Evolutionary conservation across 768 basidiomycete species (phyloP), one percentile per base, ranked within the genome.

Genomic region (Tricholomella constricta): DNA sequence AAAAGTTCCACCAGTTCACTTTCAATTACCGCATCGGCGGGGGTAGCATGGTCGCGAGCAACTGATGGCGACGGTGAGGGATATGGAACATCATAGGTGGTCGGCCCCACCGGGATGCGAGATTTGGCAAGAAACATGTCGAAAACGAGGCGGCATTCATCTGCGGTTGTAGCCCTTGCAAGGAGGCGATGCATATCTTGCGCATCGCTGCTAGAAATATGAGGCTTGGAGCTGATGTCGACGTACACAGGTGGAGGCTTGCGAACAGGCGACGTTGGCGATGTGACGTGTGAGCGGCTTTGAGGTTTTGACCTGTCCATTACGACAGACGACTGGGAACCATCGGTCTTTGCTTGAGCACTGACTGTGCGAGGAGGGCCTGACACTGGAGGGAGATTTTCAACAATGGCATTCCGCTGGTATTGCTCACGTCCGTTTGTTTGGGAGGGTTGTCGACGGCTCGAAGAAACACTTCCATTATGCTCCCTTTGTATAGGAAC

Each of bases 111-210:
- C 10, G 69, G 48, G 38, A 77, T 76, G 15, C 82, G 83, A 47
- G 78, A 78, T 57, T 83, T 84, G 11, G 83, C 78, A 52, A 96
- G 73, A 71, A 90, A 88, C 76, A 92, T 89, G 57, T 91, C 87
- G 25, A 93, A 77, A 51, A 95, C 84, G 37, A 94, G 74, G 45
- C 89, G 88, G 65, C 92, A 94, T 72, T 96, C 94, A 54, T 87
- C 84, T 41, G 81, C 88, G 37, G 78, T 84, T 1, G 87, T 86
- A 12, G 93, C 91, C 45, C 72, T 80, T 8, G 79, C 69, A 15
- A 95, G 69, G 51, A 89, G 74, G 17, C 77, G 76, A 27, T 88
- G 84, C 72, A 96, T 80, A 45, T 91, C 86, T 10, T 75, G 71
- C 22, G 85, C 79, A 51, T 85, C 75, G 26, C 72, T 65, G 35